Conservation (phyloP, 306 rosid genomes). For the Quercus glauca region DNA sequence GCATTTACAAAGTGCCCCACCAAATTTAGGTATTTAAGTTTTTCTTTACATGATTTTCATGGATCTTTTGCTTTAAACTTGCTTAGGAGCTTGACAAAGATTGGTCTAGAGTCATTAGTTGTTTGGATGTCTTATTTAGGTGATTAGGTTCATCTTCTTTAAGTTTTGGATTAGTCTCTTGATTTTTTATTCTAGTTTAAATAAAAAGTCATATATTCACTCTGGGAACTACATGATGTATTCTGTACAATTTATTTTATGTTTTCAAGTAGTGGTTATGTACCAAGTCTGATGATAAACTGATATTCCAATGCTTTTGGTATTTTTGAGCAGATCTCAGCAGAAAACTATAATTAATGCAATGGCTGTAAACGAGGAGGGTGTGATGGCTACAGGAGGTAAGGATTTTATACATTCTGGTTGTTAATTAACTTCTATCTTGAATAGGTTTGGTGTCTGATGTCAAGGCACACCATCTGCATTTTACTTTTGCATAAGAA, state of each 20-base stretch:
- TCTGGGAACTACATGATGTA: too few relatives aligned
- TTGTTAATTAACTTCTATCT: background rate
- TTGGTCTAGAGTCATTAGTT: too few relatives aligned
- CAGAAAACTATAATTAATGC: slow-evolving; percentile 95
- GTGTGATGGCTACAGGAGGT: slow-evolving; percentile 98
- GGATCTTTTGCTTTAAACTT: too few relatives aligned
- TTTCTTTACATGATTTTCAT: too few relatives aligned
- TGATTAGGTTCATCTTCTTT: too few relatives aligned
- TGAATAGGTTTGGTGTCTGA: background rate
- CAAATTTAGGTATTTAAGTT: too few relatives aligned
- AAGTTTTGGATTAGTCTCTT: too few relatives aligned
- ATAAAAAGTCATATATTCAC: too few relatives aligned
- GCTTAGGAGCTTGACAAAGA: too few relatives aligned
- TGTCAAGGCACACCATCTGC: background rate
- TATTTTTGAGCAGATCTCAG: slow-evolving; percentile 65
- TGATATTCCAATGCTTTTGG: slow-evolving; percentile 11
- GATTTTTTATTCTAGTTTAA: too few relatives aligned
- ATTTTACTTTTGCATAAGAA: background rate
- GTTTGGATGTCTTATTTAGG: too few relatives aligned
- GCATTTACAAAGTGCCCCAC: too few relatives aligned
- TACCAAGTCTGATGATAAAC: background rate
- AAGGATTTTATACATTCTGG: slow-evolving; percentile 17
- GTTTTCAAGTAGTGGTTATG: background rate
- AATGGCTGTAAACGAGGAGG: slow-evolving; percentile 97
- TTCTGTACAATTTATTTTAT: background rate